Base-by-base conservation (phyloP, 2,329 filamentous ascomycete species). In the Colletotrichum horii region DNA sequence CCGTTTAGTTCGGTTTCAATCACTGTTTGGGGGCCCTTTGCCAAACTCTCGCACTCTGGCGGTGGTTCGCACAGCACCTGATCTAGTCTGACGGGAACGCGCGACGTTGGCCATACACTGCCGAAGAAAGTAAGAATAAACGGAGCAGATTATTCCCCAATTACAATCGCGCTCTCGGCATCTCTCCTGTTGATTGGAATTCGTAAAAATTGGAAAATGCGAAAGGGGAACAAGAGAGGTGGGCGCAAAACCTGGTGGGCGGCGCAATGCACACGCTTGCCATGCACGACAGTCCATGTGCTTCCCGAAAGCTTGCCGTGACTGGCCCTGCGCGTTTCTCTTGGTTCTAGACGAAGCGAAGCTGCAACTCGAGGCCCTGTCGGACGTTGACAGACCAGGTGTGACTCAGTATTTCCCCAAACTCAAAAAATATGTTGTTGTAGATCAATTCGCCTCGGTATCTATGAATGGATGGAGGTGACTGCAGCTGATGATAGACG, bases 211-310 rank as follows among this genome's bases (percentile, higher is more conserved):
- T 60, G 11, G 9, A n/a, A 48, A 48, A 48, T 48, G 38, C 19
- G 11, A 71, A 43, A 62, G 32, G 69, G 48, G 52, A 36, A 7
- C n/a, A 30, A 34, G 24, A 36, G n/a, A 62, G n/a, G n/a, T n/a
- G 22, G 58, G 28, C 32, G 30, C 58, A n/a, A 34, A 36, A 34
- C 19, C n/a, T 32, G 58, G 36, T 22, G 19, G 26, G 58, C 8
- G 28, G 28, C 19, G n/a, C 11, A 24, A 22, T 14, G 22, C 56
- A 61, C 58, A 28, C 58, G 28, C 70, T 55, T 65, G 32, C 36
- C 67, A 68, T 72, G 69, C 69, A 64, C 62, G 69, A 64, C 69
- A 62, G 69, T 68, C 55, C 73, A 75, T 75, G 68, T 72, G 62
- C 22, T 72, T 48, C 62, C 58, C n/a, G 22, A 56, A 14, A 32